These are phyloP conservation scores for Candida ovalis DNA, from an alignment of 805 yeast genomes.

Conservation along the genomic window DNA sequence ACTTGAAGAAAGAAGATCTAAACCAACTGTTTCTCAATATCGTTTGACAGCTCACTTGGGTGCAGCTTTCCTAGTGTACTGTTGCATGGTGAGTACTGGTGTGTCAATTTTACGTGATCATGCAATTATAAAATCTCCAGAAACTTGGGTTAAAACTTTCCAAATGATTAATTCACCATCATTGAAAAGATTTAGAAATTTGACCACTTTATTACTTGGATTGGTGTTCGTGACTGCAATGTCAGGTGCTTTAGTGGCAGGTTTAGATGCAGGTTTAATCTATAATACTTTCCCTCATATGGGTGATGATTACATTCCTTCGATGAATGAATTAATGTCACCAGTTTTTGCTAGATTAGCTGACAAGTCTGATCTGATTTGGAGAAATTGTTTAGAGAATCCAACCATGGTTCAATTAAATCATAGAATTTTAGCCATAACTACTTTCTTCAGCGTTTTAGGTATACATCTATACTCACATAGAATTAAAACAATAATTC, in stretches of 20 bases:
- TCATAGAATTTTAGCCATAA: constrained; percentile 80
- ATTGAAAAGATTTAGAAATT: constrained; percentile 51
- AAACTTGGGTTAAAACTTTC: constrained; percentile 48
- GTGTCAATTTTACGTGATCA: constrained; percentile 75
- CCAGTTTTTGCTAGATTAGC: constrained; percentile 63
- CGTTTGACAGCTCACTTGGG: constrained; percentile 91
- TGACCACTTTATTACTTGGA: constrained; percentile 54
- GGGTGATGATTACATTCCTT: constrained; percentile 84
- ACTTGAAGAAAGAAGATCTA: constrained; percentile 73
- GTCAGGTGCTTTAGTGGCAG: constrained; percentile 98
- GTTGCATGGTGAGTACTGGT: constrained; percentile 90
- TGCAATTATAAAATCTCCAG: constrained; percentile 64
- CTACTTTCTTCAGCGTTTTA: constrained; percentile 70
- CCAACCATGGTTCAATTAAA: constrained; percentile 93
- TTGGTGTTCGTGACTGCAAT: constrained; percentile 86
- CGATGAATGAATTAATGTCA: constrained; percentile 72
- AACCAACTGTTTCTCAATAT: constrained; percentile 97
- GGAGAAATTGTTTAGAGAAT: constrained; percentile 93
- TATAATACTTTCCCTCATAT: constrained; percentile 95
- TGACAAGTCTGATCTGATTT: constrained; percentile 70
- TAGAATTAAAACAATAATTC: constrained; percentile 53
- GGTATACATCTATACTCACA: constrained; percentile 69
- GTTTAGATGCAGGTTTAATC: constrained; percentile 94
- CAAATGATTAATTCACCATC: constrained; percentile 59
- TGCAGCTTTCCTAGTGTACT: constrained; percentile 83